Evolutionary conservation across 139 green algal species (phyloP), one percentile per base, ranked within the genome.

Genomic region (Edaphochlamys debaryana): DNA sequence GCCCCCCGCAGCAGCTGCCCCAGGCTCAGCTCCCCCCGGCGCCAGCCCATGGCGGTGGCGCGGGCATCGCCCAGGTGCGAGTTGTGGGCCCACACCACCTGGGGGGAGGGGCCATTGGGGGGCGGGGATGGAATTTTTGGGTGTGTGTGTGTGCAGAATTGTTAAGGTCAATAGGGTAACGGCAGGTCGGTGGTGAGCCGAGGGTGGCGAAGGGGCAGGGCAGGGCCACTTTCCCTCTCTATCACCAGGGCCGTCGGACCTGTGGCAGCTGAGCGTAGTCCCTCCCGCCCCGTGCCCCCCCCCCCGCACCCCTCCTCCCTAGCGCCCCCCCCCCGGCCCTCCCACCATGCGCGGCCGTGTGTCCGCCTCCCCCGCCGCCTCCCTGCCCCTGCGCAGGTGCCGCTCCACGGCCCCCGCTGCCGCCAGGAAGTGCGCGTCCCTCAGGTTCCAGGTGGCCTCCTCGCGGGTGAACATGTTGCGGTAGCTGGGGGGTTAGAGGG

Each of bases 391-490:
- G 36, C 41, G 34, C 66, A 85, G 79, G 48, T 85, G 79, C 17
- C 5, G 19, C 36, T 75, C 79, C 67, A 85, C 67, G 37, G 78
- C 67, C 67, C 78, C 32, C 17, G 68, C 34, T 0, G 79, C 62
- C 36, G 87, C 79, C 36, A 90, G 45, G 60, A 95, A 93, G 88
- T 95, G 92, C 23, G 23, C 69, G 87, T 95, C 92, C 0, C 92
- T 79, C 36, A 95, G 71, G 75, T 95, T 95, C 92, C 92, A 94
- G 25, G 85, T 92, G 22, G 85, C 32, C n/a, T 94, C 88, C 6
- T 87, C 79, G 1, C 85, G 69, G 54, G 86, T 87, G 72, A 92
- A 92, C 79, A 89, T 91, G 48, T 84, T 79, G 19, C 87, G 66
- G 81, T 95, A 95, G 83, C 70, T 79, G 70, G n/a, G 5, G 13